Evolutionary conservation across 768 basidiomycete species (phyloP), one percentile per base, ranked within the genome.

Genomic region (Leucocoprinus sp.): DNA sequence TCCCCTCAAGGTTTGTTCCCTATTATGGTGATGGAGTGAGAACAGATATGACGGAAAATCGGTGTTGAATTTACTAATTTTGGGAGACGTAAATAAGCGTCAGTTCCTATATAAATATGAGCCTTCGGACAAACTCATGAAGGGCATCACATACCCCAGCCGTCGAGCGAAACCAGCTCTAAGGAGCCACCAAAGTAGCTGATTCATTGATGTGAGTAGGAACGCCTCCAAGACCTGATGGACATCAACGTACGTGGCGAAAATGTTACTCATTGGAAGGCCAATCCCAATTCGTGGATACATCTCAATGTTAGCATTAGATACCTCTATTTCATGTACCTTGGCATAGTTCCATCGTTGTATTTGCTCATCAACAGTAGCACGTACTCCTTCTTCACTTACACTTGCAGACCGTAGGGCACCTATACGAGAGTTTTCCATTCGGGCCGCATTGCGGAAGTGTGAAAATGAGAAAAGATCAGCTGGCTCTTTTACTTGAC

Each of bases 381-480:
- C 90, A 45, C 67, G 75, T 49, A 93, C 66, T 3, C 86, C 86
- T 44, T 69, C 66, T 22, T 71, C 71, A 50, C 75, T 80, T 7
- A 68, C 62, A 52, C 78, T 80, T 17, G 78, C 78, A 8, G 69
- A 71, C 11, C 86, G 75, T 44, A 88, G 64, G 4, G 84, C 83
- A 9, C 78, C 79, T 22, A 91, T 60, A 6, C 85, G 76, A 14
- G 78, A 72, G 54, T 74, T 64, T 41, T 84, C 74, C 62, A 92
- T 62, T 39, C 87, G 72, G 17, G 77, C 67, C 1, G 83, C 78
- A 56, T 90, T 89, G 8, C 89, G 77, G 21, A 83, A 59, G 61
- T 93, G 90, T 3, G 89, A 92, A 66, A 93, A 93, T 3, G 90
- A 93, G 62, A 90, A 91, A 4, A 93, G 68, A 57, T 92, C 90